Percentiles rank a stretch among this genome's conserved stretches.
Conservation (phyloP, 257 asterid genomes). For the Ophiorrhiza pumila region DNA sequence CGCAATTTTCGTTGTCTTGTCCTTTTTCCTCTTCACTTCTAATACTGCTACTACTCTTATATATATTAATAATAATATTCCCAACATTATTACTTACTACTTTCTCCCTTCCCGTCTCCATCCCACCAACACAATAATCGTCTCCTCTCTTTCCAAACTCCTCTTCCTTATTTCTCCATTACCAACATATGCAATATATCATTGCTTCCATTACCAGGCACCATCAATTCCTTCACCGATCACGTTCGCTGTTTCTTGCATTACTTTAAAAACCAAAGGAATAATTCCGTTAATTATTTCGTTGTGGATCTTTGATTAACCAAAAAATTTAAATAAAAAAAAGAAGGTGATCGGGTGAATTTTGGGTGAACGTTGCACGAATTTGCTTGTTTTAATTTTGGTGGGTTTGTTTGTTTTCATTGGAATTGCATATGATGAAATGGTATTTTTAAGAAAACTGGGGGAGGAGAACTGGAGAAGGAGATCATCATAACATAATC, state of each 20-base stretch:
- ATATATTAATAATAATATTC: not conserved
- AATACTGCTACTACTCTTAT: not conserved
- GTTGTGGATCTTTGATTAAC: too few species aligned
- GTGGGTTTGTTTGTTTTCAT: not conserved
- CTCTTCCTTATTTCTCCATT: too few species aligned
- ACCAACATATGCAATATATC: too few species aligned
- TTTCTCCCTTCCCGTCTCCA: not conserved
- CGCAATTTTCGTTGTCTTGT: slow-evolving; percentile 25
- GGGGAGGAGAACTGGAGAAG: not conserved
- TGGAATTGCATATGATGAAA: not conserved
- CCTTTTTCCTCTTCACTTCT: not conserved
- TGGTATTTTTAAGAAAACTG: not conserved
- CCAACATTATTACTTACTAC: not conserved
- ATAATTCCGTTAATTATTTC: too few species aligned
- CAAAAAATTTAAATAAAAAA: too few species aligned
- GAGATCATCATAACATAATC: not conserved
- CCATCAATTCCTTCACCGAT: too few species aligned
- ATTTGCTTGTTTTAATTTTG: not conserved
- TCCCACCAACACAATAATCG: not conserved
- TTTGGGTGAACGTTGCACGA: too few species aligned
- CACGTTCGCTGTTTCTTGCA: not conserved
- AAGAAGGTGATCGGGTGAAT: not conserved
- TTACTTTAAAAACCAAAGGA: too few species aligned
- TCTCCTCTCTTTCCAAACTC: not conserved
- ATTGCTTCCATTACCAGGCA: too few species aligned